phyloP scores from a whole-genome alignment of 2,329 filamentous ascomycete genomes.

The Diplodia corticola region DNA sequence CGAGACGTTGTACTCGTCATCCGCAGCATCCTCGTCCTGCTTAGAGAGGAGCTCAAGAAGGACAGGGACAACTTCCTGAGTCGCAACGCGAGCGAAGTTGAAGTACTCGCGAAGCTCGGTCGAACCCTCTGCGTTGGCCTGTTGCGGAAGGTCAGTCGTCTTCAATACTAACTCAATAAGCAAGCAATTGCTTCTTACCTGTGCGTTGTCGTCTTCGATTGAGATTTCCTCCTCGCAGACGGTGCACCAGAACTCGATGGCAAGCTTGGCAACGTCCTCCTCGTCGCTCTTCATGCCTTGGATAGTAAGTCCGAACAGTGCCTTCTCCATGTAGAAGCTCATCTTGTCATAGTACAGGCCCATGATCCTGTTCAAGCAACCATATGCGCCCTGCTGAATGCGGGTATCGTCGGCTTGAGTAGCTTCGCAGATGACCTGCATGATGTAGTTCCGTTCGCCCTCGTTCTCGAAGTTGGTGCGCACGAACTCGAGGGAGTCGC shows the following conservation, averaged over 20 bases:
- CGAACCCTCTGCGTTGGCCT: conserved; percentile 67
- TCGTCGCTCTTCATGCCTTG: conserved; percentile 98
- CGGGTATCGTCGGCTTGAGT: conserved; percentile 88
- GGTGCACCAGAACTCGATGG: conserved; percentile 99
- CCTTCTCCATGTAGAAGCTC: conserved; percentile 99
- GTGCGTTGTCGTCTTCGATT: conserved; percentile 94
- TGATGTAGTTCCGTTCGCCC: conserved; percentile 99
- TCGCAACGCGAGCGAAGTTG: conserved; percentile 92
- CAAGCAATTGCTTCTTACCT: conserved; percentile 52
- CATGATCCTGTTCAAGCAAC: conserved; percentile 98
- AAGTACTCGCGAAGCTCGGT: conserved; percentile 89
- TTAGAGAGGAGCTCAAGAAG: conserved; percentile 86
- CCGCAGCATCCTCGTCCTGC: conserved; percentile 94
- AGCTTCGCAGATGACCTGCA: conserved; percentile 99
- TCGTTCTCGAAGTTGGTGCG: conserved; percentile 99
- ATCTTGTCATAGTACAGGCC: conserved; percentile 98
- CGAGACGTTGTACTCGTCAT: conserved; percentile 97
- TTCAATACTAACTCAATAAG: neutral
- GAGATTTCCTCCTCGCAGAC: conserved; percentile 98
- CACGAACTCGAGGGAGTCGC: conserved; percentile 96
- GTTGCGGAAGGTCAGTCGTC: neutral
- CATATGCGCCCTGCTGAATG: conserved; percentile 95
- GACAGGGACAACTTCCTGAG: conserved; percentile 90
- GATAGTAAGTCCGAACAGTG: conserved; percentile 93
- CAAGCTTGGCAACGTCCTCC: conserved; percentile 96